phyloP scores from a whole-genome alignment of 192 early-diverging fungal genomes.

The Gamsiella multidivaricata region DNA sequence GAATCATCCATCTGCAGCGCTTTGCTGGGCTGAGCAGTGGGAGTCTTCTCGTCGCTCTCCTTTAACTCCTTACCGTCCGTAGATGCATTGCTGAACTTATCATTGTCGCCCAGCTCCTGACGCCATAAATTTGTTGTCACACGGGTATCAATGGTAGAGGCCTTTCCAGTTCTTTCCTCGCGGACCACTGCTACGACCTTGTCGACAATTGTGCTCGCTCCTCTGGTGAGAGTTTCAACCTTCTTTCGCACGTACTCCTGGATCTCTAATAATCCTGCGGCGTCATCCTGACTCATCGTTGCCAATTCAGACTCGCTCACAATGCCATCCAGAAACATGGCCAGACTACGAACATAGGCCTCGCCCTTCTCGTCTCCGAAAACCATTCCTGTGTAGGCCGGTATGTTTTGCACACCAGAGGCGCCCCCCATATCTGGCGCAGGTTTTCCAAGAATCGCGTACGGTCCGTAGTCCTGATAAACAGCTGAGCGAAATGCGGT shows the following conservation, averaged over 20 bases:
- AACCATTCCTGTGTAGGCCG: conserved; percentile 60
- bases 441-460: conserved; percentile 29
- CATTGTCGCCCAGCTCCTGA: conserved; percentile 16
- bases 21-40: too few species aligned
- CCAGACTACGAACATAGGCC: conserved; percentile 68
- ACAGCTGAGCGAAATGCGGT: conserved; percentile 13
- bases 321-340: conserved; percentile 58
- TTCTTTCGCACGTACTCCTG: conserved; percentile 47
- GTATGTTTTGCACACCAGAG: conserved; percentile 33
- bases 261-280: conserved; percentile 41
- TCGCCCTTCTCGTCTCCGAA: conserved; percentile 71
- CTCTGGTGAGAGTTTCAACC: conserved; percentile 56
- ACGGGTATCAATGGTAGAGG: conserved; percentile 22
- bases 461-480: conserved; percentile 53
- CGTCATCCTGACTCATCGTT: conserved; percentile 13
- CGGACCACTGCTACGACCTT: conserved; percentile 45
- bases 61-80: not conserved
- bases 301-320: conserved; percentile 12
- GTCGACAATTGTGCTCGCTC: conserved; percentile 51
- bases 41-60: not conserved
- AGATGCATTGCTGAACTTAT: not conserved
- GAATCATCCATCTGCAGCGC: too few species aligned
- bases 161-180: conserved; percentile 29
- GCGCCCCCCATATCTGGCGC: conserved; percentile 9
- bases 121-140: conserved; percentile 33